These are phyloP conservation scores for Sapria himalayana DNA, from an alignment of 345 rosid genomes.

Conservation along the genomic window DNA sequence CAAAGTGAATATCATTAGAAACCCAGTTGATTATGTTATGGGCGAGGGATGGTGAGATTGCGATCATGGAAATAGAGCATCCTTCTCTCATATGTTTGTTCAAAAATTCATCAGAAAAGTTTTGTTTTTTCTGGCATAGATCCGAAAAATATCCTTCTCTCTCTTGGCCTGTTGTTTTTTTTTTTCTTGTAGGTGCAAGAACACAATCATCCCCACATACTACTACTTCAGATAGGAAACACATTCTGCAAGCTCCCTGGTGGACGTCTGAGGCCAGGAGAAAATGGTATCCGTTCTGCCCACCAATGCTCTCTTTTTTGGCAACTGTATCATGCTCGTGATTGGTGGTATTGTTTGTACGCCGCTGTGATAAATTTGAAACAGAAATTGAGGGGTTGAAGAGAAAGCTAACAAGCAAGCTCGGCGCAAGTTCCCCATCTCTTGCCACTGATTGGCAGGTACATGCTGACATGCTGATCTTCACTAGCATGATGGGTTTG, in stretches of 20 bases:
- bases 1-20: too few relatives aligned
- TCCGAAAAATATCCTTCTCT: too few relatives aligned
- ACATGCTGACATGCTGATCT: too few relatives aligned
- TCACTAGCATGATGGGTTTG: too few relatives aligned
- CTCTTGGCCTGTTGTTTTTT: not conserved
- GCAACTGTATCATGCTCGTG: constrained; percentile 5
- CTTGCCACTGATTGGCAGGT: constrained; percentile 94
- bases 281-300: constrained; percentile 36
- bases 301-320: not conserved
- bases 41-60: too few relatives aligned
- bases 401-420: constrained; percentile 87
- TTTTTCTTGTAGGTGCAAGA: constrained; percentile 66
- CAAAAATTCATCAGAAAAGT: too few relatives aligned
- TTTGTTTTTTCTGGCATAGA: too few relatives aligned
- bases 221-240: constrained; percentile 87
- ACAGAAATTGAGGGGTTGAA: constrained; percentile 84
- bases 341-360: too few relatives aligned
- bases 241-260: constrained; percentile 99
- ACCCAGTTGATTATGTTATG: too few relatives aligned
- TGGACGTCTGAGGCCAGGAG: constrained; percentile 90
- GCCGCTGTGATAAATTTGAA: constrained; percentile 1
- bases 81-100: too few relatives aligned
- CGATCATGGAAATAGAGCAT: too few relatives aligned
- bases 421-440: constrained; percentile 69
- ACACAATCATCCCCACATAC: constrained; percentile 91